Percentiles rank a stretch among this genome's conserved stretches.
These are phyloP conservation scores for Astragalus glycyphyllos DNA, from an alignment of 306 rosid genomes.

Conservation along the genomic window DNA sequence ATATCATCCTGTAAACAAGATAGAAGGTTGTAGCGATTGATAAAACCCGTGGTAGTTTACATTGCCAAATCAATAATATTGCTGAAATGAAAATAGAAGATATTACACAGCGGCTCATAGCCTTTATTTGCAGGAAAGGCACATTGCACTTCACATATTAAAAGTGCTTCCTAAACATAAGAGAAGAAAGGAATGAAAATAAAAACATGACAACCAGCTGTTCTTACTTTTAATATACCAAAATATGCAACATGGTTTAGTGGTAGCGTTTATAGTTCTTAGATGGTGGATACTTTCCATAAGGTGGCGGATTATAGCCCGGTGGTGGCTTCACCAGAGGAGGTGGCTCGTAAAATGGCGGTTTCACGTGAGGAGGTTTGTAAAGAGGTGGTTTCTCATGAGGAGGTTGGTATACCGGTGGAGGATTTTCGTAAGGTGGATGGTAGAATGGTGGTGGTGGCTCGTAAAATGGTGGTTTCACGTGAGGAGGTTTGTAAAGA, in stretches of 20 bases:
- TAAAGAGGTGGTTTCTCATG: not conserved
- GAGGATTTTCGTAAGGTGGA: constrained; percentile 19
- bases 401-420: constrained; percentile 31
- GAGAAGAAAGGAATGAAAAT: not conserved
- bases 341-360: constrained; percentile 15
- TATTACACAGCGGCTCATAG: constrained; percentile 17
- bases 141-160: constrained; percentile 15
- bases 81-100: constrained; percentile 1
- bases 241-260: constrained; percentile 15
- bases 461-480: constrained; percentile 13
- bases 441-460: not conserved
- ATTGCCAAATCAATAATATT: constrained; percentile 4
- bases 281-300: constrained; percentile 27
- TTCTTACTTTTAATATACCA: constrained; percentile 12
- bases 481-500: constrained; percentile 3
- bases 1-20: not conserved
- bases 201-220: not conserved
- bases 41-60: not conserved
- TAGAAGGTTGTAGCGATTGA: not conserved
- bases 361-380: constrained; percentile 17
- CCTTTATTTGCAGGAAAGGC: constrained; percentile 37
- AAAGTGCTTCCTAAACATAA: constrained; percentile 26
- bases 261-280: not conserved
- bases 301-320: constrained; percentile 32
- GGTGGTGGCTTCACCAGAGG: constrained; percentile 9